Conservation (phyloP, 202 grass and related monocot genomes). For the Setaria viridis region DNA sequence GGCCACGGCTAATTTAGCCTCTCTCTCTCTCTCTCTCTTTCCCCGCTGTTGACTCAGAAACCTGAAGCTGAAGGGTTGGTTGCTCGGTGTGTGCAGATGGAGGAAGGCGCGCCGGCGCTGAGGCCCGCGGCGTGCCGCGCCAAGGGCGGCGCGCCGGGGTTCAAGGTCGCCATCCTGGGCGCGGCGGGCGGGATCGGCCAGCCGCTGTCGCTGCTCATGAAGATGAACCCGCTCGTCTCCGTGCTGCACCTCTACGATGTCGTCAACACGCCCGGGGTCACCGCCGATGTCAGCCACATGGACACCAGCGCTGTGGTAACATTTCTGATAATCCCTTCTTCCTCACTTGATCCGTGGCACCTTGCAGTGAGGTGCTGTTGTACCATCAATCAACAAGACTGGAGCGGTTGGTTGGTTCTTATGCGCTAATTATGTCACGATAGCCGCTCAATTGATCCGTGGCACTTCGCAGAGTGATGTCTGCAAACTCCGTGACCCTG, state of each 20-base stretch:
- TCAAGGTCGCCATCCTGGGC: conserved; percentile 74
- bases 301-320: conserved; percentile 75
- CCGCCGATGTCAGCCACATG: conserved; percentile 83
- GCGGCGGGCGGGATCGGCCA: conserved; percentile 82
- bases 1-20: not conserved
- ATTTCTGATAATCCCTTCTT: not conserved
- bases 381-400: not conserved
- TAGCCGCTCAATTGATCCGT: not conserved
- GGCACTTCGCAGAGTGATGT: not conserved
- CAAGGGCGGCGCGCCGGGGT: conserved; percentile 79
- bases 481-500: not conserved
- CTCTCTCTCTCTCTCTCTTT: not conserved
- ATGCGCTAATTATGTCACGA: conserved; percentile 2
- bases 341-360: not conserved
- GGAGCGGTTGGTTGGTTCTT: not conserved
- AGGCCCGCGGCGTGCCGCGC: conserved; percentile 58
- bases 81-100: conserved; percentile 48
- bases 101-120: conserved; percentile 45
- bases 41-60: not conserved
- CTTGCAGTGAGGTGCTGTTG: not conserved
- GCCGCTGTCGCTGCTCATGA: conserved; percentile 75
- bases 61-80: not conserved
- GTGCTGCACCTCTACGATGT: conserved; percentile 86
- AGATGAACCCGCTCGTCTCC: conserved; percentile 82
- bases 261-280: conserved; percentile 79